phyloP scores from a whole-genome alignment of 169 alveolate species.

The Eimeria tenella region DNA sequence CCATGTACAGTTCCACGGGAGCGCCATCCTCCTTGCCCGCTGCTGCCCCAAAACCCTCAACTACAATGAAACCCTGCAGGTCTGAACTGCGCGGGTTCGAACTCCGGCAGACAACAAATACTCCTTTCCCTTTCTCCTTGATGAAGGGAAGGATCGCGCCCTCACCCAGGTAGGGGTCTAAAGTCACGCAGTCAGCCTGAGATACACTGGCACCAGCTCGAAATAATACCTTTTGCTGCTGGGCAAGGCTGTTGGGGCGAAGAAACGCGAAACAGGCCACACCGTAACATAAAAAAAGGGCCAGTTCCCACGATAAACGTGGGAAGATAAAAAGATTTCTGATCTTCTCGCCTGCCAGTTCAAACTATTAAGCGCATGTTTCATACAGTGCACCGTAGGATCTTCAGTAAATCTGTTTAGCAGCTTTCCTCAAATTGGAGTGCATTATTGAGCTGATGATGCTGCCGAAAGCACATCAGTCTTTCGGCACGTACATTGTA shows the following conservation, averaged over 20 bases:
- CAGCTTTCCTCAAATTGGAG: background rate
- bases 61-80: constrained; percentile 78
- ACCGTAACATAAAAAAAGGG: background rate
- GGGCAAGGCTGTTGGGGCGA: background rate
- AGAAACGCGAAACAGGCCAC: background rate
- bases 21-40: background rate
- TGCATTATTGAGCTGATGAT: no score
- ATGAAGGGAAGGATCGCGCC: constrained; percentile 83
- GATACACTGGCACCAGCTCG: constrained; percentile 7
- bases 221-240: background rate
- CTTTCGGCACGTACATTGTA: constrained; percentile 40
- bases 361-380: no score
- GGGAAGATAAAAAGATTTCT: no score
- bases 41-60: background rate
- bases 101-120: constrained; percentile 83
- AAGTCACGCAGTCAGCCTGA: constrained; percentile 80
- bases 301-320: no score
- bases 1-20: constrained; percentile 50
- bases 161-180: constrained; percentile 84
- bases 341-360: no score
- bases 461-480: no score
- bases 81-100: constrained; percentile 83
- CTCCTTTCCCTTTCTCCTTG: constrained; percentile 77
- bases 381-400: no score
- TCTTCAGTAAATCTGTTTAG: no score